Evolutionary conservation across 805 yeast species (phyloP), one percentile per base, ranked within the genome.

Genomic region (Wickerhamomyces chaumierensis): DNA sequence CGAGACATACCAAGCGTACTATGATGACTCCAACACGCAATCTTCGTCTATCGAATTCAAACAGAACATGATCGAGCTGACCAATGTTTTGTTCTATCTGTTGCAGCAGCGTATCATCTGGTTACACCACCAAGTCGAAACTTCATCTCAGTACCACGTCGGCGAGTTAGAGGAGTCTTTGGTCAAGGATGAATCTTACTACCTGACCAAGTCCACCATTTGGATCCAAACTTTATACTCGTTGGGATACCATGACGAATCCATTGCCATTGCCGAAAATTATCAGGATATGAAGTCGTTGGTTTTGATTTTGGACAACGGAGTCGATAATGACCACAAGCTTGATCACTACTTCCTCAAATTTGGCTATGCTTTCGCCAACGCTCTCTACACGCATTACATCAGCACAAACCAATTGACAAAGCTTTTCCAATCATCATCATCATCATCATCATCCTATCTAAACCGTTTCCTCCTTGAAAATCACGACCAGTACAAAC

Each of bases 311-410:
- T 55, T 73, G 6, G 74, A 68, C n/a, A 63, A 63, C 8, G 39
- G 39, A 14, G 13, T 9, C 18, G 18, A 31, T 28, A 48, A 46
- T 17, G 48, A 41, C 11, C 55, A 47, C 33, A 42, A 63, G 16
- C 74, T 76, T 45, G 65, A 61, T 17, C 57, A 61, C 27, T 81
- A 71, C 52, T 75, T 84, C 51, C 68, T 69, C 14, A 66, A 65
- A 37, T 83, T 72, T 56, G 84, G 80, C 1, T 80, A 78, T 49
- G 65, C 58, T 3, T 87, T 87, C 65, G 94, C 94, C 0, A 51
- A 65, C 4, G 68, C 71, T 1, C 62, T 85, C 21, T 87, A 77
- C 55, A 63, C 65, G 17, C 72, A 71, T 53, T 80, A 76, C 47
- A 63, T 81, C 17, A 58, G 65, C 33, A 54, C 68, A 6, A 73